Evolutionary conservation across 1,284 basidiomycete species (phyloP).

Genomic region (Crucibulum parvulum): DNA sequence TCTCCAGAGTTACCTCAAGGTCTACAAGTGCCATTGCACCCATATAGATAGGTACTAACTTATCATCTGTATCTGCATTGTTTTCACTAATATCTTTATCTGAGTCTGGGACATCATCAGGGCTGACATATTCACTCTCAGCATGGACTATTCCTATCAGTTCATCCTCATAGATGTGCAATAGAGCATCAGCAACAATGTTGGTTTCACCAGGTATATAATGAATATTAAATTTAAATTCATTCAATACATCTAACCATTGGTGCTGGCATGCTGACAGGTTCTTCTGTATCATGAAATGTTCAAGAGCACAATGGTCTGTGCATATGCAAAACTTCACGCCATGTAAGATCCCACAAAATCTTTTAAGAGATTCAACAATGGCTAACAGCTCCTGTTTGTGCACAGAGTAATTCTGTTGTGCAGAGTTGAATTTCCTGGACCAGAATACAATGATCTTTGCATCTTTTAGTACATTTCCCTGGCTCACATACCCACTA

Average conservation of each 20-base stretch:
- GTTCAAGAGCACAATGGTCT: slow-evolving; percentile 39
- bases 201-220: slow-evolving; percentile 40
- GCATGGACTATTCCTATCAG: slow-evolving; percentile 24
- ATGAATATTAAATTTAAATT: slow-evolving; percentile 37
- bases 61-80: background rate
- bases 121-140: slow-evolving; percentile 23
- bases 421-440: slow-evolving; percentile 32
- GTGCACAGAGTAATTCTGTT: slow-evolving; percentile 36
- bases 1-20: background rate
- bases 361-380: slow-evolving; percentile 31
- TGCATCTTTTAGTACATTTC: background rate
- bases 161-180: slow-evolving; percentile 40
- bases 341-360: slow-evolving; percentile 31
- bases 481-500: background rate
- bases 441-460: slow-evolving; percentile 10
- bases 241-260: slow-evolving; percentile 28
- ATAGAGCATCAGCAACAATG: slow-evolving; percentile 38
- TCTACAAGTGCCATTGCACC: background rate
- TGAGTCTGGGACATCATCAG: background rate
- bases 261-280: slow-evolving; percentile 25
- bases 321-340: slow-evolving; percentile 32
- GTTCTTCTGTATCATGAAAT: slow-evolving; percentile 35
- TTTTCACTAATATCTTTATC: background rate
- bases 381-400: slow-evolving; percentile 34
- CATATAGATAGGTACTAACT: background rate